phyloP scores from a whole-genome alignment of 1,139 yeast species.

The Scheffersomyces segobiensis region DNA sequence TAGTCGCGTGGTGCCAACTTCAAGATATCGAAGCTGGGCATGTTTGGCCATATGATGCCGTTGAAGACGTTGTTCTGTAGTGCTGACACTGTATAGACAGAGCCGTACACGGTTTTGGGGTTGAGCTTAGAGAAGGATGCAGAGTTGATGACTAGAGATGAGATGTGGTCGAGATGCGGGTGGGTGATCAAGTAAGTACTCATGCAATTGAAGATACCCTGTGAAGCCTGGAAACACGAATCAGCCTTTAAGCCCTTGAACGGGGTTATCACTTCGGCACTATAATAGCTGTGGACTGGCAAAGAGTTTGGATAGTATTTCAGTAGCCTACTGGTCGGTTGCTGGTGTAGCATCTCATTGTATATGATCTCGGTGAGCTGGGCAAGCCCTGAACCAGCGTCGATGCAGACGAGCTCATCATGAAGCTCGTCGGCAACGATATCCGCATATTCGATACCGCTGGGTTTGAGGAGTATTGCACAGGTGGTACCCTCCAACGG shows the following conservation, averaged over 20 bases:
- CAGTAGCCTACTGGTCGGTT: constrained; percentile 13
- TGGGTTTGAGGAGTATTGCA: constrained; percentile 63
- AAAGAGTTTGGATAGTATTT: constrained; percentile 29
- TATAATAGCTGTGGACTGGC: constrained; percentile 18
- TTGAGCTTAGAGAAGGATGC: constrained; percentile 46
- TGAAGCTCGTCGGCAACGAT: constrained; percentile 24
- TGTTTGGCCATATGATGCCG: constrained; percentile 78
- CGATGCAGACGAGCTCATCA: constrained; percentile 58
- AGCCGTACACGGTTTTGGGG: constrained; percentile 53
- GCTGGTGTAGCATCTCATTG: constrained; percentile 14
- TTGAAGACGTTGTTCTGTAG: constrained; percentile 65
- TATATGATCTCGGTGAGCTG: constrained; percentile 55
- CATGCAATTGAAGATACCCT: constrained; percentile 35
- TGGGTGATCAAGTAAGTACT: constrained; percentile 66
- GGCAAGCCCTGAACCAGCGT: constrained; percentile 77
- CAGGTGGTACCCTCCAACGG: constrained; percentile 71
- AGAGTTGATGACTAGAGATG: constrained; percentile 69
- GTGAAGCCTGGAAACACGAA: constrained; percentile 17
- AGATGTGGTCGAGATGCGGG: constrained; percentile 81
- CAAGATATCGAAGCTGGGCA: constrained; percentile 40
- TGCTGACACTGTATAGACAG: constrained; percentile 51
- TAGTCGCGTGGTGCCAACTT: constrained; percentile 21
- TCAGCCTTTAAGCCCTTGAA: constrained; percentile 19
- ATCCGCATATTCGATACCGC: constrained; percentile 35
- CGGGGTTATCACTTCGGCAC: constrained; percentile 26